phyloP scores from a whole-genome alignment of 2,329 filamentous ascomycete species.

The Aschersonia sp. region DNA sequence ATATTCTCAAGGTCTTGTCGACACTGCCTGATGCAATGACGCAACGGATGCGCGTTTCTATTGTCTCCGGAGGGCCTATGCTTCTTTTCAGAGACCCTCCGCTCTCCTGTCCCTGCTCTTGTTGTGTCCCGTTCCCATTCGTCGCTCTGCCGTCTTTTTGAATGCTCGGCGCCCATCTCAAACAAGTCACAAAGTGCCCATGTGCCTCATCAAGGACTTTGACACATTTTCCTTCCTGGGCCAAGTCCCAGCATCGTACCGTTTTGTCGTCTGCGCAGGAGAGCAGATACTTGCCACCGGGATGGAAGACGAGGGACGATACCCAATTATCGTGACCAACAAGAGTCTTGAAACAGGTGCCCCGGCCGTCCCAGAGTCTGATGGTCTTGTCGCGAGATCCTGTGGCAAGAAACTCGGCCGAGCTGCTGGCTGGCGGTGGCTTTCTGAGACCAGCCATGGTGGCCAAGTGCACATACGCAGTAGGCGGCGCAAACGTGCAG shows the following conservation, averaged over 20 bases:
- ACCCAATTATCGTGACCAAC: constrained; percentile 93
- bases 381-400: constrained; percentile 85
- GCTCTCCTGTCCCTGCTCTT: constrained; percentile 6
- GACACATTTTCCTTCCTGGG: constrained; percentile 80
- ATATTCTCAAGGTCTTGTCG: constrained; percentile 65
- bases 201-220: constrained; percentile 67
- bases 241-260: constrained; percentile 83
- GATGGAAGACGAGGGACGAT: constrained; percentile 73
- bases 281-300: constrained; percentile 78
- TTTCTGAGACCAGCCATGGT: constrained; percentile 71
- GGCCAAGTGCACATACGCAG: constrained; percentile 65
- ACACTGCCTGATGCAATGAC: constrained; percentile 81
- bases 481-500: constrained; percentile 69
- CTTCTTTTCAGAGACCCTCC: constrained; percentile 35
- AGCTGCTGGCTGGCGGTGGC: constrained; percentile 55
- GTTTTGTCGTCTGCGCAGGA: constrained; percentile 84
- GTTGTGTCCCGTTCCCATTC: constrained; percentile 3
- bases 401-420: constrained; percentile 80
- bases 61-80: constrained; percentile 14
- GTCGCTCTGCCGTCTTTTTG: constrained; percentile 6
- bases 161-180: constrained; percentile 66
- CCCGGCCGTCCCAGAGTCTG: constrained; percentile 74
- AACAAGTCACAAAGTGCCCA: constrained; percentile 70
- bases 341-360: constrained; percentile 71
- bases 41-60: constrained; percentile 56